Conservation (phyloP, 805 yeast genomes). For the Lachancea cidri region DNA sequence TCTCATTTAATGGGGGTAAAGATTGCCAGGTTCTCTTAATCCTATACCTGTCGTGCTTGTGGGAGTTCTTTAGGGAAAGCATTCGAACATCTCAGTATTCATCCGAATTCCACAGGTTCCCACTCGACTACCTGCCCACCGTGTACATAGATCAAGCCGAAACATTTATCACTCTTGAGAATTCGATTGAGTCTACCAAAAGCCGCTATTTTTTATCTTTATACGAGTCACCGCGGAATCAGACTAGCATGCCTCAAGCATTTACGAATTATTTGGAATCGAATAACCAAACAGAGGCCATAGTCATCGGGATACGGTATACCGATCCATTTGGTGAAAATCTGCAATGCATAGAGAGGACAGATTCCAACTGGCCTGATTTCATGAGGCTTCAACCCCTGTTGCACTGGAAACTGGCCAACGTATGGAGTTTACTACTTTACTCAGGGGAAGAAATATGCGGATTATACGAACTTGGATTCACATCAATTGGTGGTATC, state of each 20-base stretch:
- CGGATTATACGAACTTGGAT: constrained; percentile 71
- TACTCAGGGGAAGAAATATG: constrained; percentile 64
- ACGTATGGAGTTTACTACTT: constrained; percentile 79
- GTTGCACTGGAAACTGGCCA: constrained; percentile 77
- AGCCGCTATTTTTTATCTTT: constrained; percentile 49
- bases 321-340: constrained; percentile 78
- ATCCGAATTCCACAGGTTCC: constrained; percentile 19
- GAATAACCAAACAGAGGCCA: constrained; percentile 56
- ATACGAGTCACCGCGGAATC: constrained; percentile 31
- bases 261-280: constrained; percentile 53
- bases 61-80: constrained; percentile 23
- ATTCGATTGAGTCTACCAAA: constrained; percentile 56
- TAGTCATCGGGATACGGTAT: constrained; percentile 82
- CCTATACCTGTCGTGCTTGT: constrained; percentile 56
- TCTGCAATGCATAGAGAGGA: constrained; percentile 56
- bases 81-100: constrained; percentile 23
- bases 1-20: constrained; percentile 94
- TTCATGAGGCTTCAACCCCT: constrained; percentile 85
- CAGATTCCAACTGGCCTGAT: constrained; percentile 90
- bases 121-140: constrained; percentile 33
- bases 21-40: constrained; percentile 90
- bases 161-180: constrained; percentile 65
- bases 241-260: constrained; percentile 55
- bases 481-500: constrained; percentile 84
- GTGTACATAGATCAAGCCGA: constrained; percentile 73